phyloP scores from a whole-genome alignment of 345 rosid species.

The Gynandropsis gynandra region DNA sequence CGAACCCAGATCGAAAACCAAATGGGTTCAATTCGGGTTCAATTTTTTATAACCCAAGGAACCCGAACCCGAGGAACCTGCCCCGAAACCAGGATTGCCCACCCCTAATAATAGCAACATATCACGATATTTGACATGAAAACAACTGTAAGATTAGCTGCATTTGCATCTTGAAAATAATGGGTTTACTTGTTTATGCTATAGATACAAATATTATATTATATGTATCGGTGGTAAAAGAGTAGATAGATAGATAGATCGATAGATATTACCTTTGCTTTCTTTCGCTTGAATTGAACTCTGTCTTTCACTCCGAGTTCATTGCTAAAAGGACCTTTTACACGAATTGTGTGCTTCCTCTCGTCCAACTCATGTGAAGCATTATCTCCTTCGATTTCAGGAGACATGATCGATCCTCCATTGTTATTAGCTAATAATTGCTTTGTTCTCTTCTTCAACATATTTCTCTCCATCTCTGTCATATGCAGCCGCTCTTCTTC shows the following conservation, averaged over 20 bases:
- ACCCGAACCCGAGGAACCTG: too few relatives aligned
- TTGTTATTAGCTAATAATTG: constrained; percentile 24
- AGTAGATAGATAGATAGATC: background rate
- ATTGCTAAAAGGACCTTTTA: constrained; percentile 21
- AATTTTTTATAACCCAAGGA: too few relatives aligned
- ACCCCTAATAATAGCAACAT: too few relatives aligned
- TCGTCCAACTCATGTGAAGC: constrained; percentile 20
- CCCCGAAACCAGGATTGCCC: too few relatives aligned
- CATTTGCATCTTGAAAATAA: too few relatives aligned
- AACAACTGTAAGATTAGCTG: too few relatives aligned
- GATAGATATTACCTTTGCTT: constrained; percentile 60
- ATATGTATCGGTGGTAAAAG: background rate
- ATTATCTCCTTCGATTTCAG: constrained; percentile 34
- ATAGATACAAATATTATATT: background rate
- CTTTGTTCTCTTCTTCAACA: constrained; percentile 38
- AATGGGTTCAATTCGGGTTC: too few relatives aligned
- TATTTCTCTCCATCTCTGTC: constrained; percentile 39
- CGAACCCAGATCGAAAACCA: too few relatives aligned
- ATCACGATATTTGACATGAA: too few relatives aligned
- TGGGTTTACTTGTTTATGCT: too few relatives aligned
- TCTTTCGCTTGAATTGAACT: constrained; percentile 75
- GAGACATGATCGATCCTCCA: constrained; percentile 20
- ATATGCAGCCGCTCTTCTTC: constrained; percentile 54
- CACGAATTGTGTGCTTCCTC: constrained; percentile 20
- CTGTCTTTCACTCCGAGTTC: constrained; percentile 44